Conservation (phyloP, 805 yeast species). For the Wickerhamia fluorescens region DNA sequence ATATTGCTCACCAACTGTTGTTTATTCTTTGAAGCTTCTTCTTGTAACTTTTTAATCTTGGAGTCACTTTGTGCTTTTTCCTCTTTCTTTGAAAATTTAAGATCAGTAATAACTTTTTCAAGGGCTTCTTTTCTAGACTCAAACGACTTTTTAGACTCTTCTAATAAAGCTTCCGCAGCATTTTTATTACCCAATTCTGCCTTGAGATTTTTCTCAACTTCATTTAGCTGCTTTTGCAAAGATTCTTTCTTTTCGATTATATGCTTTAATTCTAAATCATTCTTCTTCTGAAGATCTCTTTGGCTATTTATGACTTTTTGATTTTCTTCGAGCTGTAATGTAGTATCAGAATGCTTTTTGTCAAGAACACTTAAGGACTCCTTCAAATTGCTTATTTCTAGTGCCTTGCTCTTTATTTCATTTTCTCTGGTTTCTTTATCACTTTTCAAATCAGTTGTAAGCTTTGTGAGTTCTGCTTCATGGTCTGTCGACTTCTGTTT, state of each 20-base stretch:
- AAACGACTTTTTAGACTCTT: too few species aligned
- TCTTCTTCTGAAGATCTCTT: constrained; percentile 1
- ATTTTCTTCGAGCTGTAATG: background rate
- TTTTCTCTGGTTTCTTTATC: background rate
- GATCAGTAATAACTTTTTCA: too few species aligned
- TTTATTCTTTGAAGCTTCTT: too few species aligned
- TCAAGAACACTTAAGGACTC: constrained; percentile 1
- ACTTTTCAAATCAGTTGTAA: constrained; percentile 1
- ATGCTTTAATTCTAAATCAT: background rate
- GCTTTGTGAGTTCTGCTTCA: too few species aligned
- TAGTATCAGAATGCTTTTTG: background rate
- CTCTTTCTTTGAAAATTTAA: background rate
- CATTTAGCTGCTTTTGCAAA: constrained; percentile 1
- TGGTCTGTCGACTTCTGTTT: constrained; percentile 5
- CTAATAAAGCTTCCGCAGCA: too few species aligned
- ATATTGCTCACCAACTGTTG: background rate
- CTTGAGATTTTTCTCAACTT: constrained; percentile 1
- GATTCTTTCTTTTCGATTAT: constrained; percentile 1
- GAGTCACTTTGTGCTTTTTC: background rate
- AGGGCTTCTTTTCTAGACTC: background rate
- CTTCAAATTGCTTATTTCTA: background rate
- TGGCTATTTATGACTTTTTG: constrained; percentile 3
- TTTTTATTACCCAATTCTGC: background rate
- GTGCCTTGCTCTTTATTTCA: background rate
- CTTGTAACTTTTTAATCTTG: background rate